Conservation (phyloP, 257 asterid species). For the Fraxinus quadrangulata region DNA sequence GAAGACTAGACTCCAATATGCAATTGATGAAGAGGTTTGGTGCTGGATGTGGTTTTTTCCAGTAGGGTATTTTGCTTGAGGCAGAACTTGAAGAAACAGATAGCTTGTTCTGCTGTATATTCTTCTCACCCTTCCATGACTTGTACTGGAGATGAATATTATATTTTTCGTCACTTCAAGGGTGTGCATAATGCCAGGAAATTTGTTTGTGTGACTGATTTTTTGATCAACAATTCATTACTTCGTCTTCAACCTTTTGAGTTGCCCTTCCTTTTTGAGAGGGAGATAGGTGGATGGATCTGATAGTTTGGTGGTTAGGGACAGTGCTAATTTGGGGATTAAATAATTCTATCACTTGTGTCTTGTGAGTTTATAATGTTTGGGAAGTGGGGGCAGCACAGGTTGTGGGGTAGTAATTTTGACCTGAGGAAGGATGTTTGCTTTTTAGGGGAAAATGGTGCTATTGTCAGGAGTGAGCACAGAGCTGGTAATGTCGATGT, state of each 20-base stretch:
- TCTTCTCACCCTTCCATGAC: neutral
- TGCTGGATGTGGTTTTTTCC: neutral
- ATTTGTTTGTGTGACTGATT: neutral
- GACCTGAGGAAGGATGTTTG: neutral
- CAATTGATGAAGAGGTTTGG: no score
- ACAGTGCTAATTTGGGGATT: neutral
- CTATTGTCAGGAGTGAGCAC: no score
- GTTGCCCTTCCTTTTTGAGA: neutral
- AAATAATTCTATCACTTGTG: neutral
- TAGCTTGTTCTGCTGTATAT: neutral
- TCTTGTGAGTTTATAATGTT: neutral
- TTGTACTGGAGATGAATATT: neutral
- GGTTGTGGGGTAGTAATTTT: neutral
- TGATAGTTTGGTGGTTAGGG: neutral
- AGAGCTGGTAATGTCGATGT: no score
- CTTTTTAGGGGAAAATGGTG: neutral
- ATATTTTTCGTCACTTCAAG: neutral
- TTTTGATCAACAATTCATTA: neutral
- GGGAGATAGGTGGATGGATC: neutral
- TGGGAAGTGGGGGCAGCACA: neutral
- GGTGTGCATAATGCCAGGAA: neutral
- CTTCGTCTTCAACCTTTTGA: neutral
- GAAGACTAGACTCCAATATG: no score
- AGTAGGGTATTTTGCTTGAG: neutral
- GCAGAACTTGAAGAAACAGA: neutral